Evolutionary conservation across 345 rosid species (phyloP).

Genomic region (Laguncularia racemosa): DNA sequence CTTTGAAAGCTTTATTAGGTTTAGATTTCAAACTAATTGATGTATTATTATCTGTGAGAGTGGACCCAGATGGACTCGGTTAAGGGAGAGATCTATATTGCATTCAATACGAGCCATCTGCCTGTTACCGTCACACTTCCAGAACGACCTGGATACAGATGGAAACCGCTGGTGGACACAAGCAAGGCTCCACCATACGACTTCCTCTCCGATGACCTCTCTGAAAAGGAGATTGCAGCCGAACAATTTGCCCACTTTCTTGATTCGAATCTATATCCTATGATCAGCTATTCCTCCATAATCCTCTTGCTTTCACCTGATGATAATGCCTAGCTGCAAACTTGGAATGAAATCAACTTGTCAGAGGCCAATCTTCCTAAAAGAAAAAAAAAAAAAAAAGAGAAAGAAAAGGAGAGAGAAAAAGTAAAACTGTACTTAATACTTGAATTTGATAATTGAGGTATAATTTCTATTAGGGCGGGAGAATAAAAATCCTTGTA

Average conservation of each 20-base stretch:
- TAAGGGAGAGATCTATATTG: constrained; percentile 78
- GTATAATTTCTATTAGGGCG: no score
- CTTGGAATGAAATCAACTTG: no score
- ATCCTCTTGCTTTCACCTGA: constrained; percentile 48
- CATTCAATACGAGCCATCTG: constrained; percentile 70
- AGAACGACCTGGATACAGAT: constrained; percentile 66
- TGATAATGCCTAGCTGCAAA: constrained; percentile 12
- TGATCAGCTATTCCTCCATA: constrained; percentile 84
- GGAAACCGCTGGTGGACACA: constrained; percentile 90
- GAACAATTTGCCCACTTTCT: constrained; percentile 69
- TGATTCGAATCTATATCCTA: constrained; percentile 73
- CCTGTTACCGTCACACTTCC: constrained; percentile 61
- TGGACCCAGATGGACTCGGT: constrained; percentile 55
- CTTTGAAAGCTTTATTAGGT: no score
- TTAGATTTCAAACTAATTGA: not conserved
- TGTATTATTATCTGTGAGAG: not conserved
- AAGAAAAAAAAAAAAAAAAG: no score
- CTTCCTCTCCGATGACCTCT: constrained; percentile 60
- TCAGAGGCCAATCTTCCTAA: no score
- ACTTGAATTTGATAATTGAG: no score
- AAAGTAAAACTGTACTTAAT: no score
- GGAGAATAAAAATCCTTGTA: no score
- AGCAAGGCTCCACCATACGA: constrained; percentile 74
- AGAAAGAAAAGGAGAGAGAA: no score
- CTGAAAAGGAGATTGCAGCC: constrained; percentile 47